Percentiles rank a stretch among this genome's conserved stretches.
Conservation (phyloP, 345 rosid species). For the Melastoma malabathricum region DNA sequence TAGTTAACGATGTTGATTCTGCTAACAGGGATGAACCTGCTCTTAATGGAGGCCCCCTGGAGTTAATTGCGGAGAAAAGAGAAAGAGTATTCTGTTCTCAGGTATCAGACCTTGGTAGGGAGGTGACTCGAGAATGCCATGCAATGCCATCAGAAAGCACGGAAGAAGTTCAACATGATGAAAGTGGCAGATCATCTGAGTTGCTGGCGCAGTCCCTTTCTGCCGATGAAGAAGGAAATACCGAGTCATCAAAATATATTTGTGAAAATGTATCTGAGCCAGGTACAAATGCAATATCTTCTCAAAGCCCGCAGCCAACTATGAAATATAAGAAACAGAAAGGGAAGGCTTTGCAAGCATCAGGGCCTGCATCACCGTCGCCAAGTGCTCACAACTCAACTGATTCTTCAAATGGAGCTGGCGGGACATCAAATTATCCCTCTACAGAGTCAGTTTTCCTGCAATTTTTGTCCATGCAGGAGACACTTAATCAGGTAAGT, state of each 20-base stretch:
- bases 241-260: constrained; percentile 27
- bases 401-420: constrained; percentile 34
- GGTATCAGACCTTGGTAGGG: constrained; percentile 51
- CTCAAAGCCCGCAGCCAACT: constrained; percentile 28
- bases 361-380: constrained; percentile 36
- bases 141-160: constrained; percentile 25
- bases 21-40: constrained; percentile 31
- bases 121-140: constrained; percentile 41
- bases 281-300: constrained; percentile 15
- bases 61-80: constrained; percentile 24
- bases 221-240: constrained; percentile 27
- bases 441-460: constrained; percentile 26
- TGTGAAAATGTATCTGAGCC: constrained; percentile 34
- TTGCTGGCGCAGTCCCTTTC: constrained; percentile 18
- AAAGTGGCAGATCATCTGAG: constrained; percentile 18
- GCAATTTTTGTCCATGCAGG: constrained; percentile 49
- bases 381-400: constrained; percentile 41
- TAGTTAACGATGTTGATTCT: constrained; percentile 39
- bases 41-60: constrained; percentile 22
- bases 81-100: constrained; percentile 51
- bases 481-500: constrained; percentile 69
- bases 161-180: constrained; percentile 25
- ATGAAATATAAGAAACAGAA: constrained; percentile 52
- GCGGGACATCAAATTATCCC: constrained; percentile 22
- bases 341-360: constrained; percentile 37